A percentile compares a stretch with the other conserved stretches of the same genome.
phyloP scores from a whole-genome alignment of 2,329 filamentous ascomycete species.

The Colletotrichum eremochloae region DNA sequence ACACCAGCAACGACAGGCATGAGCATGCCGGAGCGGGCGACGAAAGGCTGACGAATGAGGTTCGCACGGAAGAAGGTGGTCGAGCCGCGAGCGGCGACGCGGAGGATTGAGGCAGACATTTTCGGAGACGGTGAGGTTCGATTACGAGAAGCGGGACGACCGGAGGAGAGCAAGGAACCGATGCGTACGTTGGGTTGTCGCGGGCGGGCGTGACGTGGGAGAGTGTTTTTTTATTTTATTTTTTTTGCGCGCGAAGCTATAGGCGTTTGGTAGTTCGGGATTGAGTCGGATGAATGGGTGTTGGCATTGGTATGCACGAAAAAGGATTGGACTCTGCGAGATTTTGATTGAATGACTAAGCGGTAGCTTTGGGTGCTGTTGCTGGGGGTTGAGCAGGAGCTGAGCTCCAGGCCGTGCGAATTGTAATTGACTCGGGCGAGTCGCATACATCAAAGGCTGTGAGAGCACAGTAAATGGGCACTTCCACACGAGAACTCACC shows the following conservation, averaged over 20 bases:
- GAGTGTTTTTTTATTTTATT: conserved; percentile 33
- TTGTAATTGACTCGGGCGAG: not conserved
- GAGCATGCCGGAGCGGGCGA: conserved; percentile 66
- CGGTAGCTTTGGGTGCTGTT: conserved; percentile 29
- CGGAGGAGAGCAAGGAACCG: conserved; percentile 41
- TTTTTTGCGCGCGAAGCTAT: conserved; percentile 39
- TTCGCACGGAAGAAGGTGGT: conserved; percentile 74
- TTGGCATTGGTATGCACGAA: conserved; percentile 40
- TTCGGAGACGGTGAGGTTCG: conserved; percentile 43
- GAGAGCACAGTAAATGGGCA: not conserved
- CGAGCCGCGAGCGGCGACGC: conserved; percentile 77
- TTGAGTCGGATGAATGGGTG: conserved; percentile 50
- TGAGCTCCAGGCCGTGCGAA: conserved; percentile 43
- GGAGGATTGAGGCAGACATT: conserved; percentile 79
- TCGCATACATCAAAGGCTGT: accelerated
- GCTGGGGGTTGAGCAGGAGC: conserved; percentile 8
- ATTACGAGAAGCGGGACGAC: conserved; percentile 29
- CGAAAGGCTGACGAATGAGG: conserved; percentile 68
- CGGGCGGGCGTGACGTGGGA: conserved; percentile 37
- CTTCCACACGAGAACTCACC: conserved; percentile 10
- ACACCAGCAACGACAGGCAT: conserved; percentile 60
- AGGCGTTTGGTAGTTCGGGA: conserved; percentile 42
- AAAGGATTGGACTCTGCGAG: conserved; percentile 44
- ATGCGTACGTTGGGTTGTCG: conserved; percentile 20
- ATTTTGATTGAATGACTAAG: conserved; percentile 45